A percentile compares a stretch with the other conserved stretches of the same genome.
These are phyloP conservation scores for Phytopythium litorale DNA, from an alignment of 352 stramenopile genomes.

Conservation along the genomic window DNA sequence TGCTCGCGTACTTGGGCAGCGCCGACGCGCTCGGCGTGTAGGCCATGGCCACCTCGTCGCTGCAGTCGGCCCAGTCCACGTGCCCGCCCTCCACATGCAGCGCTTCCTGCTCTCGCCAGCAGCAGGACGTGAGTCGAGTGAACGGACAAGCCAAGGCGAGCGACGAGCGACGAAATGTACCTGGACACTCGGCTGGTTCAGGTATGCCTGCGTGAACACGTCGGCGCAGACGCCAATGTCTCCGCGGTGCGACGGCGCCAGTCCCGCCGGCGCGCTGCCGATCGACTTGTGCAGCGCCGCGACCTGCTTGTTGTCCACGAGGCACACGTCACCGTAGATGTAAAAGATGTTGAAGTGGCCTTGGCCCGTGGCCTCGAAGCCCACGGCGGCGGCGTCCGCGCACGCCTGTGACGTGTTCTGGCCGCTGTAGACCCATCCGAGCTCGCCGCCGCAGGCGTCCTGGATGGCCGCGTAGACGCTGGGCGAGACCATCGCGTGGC, in stretches of 20 bases:
- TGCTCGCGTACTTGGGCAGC: conserved; percentile 64
- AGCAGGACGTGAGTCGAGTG: too few species aligned
- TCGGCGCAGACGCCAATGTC: conserved; percentile 51
- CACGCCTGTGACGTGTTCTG: conserved; percentile 45
- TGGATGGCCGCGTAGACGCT: conserved; percentile 51
- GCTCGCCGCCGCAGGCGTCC: conserved; percentile 44
- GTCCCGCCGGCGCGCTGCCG: conserved; percentile 15
- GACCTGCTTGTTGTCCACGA: conserved; percentile 48
- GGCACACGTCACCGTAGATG: conserved; percentile 71
- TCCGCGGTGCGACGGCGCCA: conserved; percentile 34
- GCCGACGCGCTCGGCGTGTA: conserved; percentile 45
- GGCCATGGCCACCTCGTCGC: conserved; percentile 37
- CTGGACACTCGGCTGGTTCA: conserved; percentile 53
- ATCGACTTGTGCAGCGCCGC: conserved; percentile 32
- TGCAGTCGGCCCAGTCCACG: conserved; percentile 57
- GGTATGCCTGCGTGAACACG: conserved; percentile 42
- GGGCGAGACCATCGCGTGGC: conserved; percentile 67
- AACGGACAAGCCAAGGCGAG: not conserved
- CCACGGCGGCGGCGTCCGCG: conserved; percentile 37
- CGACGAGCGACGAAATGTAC: not conserved
- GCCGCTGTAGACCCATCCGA: conserved; percentile 59
- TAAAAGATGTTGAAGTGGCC: conserved; percentile 61
- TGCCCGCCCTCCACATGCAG: conserved; percentile 46
- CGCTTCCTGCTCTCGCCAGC: conserved; percentile 21
- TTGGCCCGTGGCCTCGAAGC: conserved; percentile 30